A percentile compares a stretch with the other conserved stretches of the same genome.
phyloP scores from a whole-genome alignment of 176 grass and related monocot species.

The Areca catechu region DNA sequence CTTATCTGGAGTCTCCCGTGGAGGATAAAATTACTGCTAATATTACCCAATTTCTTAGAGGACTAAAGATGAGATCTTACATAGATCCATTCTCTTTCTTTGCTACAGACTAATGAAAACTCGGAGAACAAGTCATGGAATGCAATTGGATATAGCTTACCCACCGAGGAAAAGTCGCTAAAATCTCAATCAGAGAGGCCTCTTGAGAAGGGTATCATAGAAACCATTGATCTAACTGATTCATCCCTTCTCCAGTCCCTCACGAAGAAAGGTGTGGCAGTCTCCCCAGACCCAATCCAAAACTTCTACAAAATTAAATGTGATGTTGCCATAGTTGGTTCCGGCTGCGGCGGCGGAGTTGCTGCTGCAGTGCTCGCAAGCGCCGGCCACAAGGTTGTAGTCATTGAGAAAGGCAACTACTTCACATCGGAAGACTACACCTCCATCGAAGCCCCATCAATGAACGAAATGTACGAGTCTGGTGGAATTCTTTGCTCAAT shows the following conservation, averaged over 20 bases:
- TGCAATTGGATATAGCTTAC: conserved; percentile 65
- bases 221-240: conserved; percentile 44
- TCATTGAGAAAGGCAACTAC: conserved; percentile 87
- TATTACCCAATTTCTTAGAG: not conserved
- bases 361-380: conserved; percentile 66
- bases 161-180: conserved; percentile 11
- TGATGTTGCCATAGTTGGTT: conserved; percentile 63
- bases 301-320: conserved; percentile 39
- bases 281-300: conserved; percentile 12
- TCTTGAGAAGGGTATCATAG: conserved; percentile 62
- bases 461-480: conserved; percentile 51
- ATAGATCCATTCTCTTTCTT: not conserved
- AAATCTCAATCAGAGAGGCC: conserved; percentile 33
- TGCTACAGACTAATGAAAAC: conserved; percentile 55
- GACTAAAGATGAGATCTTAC: not conserved
- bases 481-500: conserved; percentile 53
- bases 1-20: not conserved
- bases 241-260: conserved; percentile 36
- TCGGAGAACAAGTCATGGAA: conserved; percentile 56
- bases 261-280: conserved; percentile 29
- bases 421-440: conserved; percentile 74
- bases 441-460: conserved; percentile 60
- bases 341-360: conserved; percentile 77
- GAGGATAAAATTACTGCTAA: too few relatives aligned
- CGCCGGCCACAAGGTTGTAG: conserved; percentile 63